Percentiles rank a stretch among this genome's conserved stretches.
Evolutionary conservation across 2,329 filamentous ascomycete species (phyloP).

Genomic region (Pseudogymnoascus sp.): DNA sequence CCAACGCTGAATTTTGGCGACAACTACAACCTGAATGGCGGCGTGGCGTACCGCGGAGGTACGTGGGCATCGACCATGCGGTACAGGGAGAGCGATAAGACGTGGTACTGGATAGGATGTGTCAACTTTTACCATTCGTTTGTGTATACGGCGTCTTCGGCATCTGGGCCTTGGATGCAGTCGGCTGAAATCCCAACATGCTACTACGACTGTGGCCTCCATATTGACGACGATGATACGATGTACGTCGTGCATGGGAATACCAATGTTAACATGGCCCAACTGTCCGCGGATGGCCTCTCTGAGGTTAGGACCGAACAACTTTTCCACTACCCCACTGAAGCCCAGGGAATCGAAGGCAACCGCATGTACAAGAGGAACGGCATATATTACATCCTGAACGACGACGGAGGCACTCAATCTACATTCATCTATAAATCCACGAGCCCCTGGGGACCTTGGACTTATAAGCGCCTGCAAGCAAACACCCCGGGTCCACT

Average conservation of each 20-base stretch:
- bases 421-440: conserved; percentile 44
- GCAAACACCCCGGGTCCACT: conserved; percentile 32
- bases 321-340: conserved; percentile 36
- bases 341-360: conserved; percentile 38
- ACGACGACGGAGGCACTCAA: conserved; percentile 38
- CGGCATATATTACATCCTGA: conserved; percentile 47
- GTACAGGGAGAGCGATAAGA: conserved; percentile 40
- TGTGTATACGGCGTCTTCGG: conserved; percentile 41
- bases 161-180: conserved; percentile 35
- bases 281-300: conserved; percentile 43
- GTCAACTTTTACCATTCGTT: conserved; percentile 43
- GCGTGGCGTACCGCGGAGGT: conserved; percentile 43
- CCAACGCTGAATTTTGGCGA: conserved; percentile 38
- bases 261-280: conserved; percentile 41
- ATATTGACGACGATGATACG: conserved; percentile 49
- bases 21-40: conserved; percentile 39
- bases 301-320: conserved; percentile 37
- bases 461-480: conserved; percentile 24
- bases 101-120: conserved; percentile 52
- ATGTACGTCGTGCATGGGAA: conserved; percentile 51
- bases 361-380: conserved; percentile 50
- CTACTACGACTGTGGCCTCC: conserved; percentile 50
- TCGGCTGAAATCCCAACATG: conserved; percentile 27
- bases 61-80: conserved; percentile 48
- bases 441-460: conserved; percentile 42